Percentiles rank a stretch among this genome's conserved stretches.
phyloP scores from a whole-genome alignment of 441 rosid species.

The Isatis lusitanica region DNA sequence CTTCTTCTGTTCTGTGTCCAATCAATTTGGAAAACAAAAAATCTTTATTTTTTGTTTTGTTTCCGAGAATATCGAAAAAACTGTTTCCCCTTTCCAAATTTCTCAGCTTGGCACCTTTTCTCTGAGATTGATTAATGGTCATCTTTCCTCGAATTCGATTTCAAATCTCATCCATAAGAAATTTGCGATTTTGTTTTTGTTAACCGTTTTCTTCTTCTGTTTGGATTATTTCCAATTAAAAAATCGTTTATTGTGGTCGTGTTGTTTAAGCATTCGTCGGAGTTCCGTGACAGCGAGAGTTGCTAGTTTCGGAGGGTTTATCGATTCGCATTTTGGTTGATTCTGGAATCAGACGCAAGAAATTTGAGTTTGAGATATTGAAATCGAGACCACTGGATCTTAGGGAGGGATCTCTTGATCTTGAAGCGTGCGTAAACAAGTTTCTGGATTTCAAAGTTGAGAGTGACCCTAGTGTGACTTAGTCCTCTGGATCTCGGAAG shows the following conservation, averaged over 20 bases:
- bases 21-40: conserved; percentile 1
- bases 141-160: conserved; percentile 19
- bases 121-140: conserved; percentile 2
- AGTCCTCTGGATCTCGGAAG: conserved; percentile 13
- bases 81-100: background rate
- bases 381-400: background rate
- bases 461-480: conserved; percentile 32
- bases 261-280: background rate
- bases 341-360: conserved; percentile 2
- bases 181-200: background rate
- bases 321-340: conserved; percentile 22
- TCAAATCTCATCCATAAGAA: conserved; percentile 1
- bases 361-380: conserved; percentile 15
- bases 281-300: conserved; percentile 5
- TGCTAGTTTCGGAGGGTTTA: conserved; percentile 14
- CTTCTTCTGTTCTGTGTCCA: background rate
- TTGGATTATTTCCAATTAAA: background rate
- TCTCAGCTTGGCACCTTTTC: background rate
- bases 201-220: conserved; percentile 4
- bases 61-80: conserved; percentile 15
- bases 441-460: conserved; percentile 2
- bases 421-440: background rate
- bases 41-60: background rate
- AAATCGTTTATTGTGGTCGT: background rate
- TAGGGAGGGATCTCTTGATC: conserved; percentile 29